A percentile compares a stretch with the other conserved stretches of the same genome.
These are phyloP conservation scores for Chlorella sp. DNA, from an alignment of 139 green algal genomes.

Conservation along the genomic window DNA sequence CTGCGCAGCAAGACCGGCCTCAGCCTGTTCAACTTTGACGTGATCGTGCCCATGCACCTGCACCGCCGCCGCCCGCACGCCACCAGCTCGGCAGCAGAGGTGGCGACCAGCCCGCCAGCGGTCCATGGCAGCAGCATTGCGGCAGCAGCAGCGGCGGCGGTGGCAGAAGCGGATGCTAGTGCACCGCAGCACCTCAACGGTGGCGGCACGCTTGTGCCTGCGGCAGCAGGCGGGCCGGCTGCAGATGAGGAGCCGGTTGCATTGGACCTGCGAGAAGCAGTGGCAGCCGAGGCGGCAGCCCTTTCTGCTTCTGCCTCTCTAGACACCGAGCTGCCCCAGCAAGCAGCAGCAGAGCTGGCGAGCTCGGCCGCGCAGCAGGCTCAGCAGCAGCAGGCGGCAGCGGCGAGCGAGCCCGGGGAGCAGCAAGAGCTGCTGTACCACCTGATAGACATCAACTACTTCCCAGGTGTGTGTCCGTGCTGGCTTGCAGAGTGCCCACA, in stretches of 20 bases:
- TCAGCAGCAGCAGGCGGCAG: neutral
- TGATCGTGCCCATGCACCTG: conserved; percentile 69
- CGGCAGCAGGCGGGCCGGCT: neutral
- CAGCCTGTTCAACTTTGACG: conserved; percentile 92
- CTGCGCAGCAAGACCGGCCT: conserved; percentile 70
- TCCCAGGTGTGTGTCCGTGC: conserved; percentile 25
- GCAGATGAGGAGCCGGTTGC: neutral
- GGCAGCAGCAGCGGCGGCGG: neutral
- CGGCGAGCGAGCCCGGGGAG: neutral
- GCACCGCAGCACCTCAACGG: too few species aligned
- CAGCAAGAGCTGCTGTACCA: conserved; percentile 39
- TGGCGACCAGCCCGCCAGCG: neutral
- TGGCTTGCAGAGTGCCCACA: neutral
- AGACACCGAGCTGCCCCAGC: neutral
- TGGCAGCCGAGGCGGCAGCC: neutral
- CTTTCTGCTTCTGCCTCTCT: neutral
- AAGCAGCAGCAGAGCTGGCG: neutral
- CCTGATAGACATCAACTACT: conserved; percentile 74
- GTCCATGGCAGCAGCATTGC: neutral
- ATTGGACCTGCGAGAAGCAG: neutral
- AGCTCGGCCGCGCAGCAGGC: neutral
- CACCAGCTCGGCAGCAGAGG: conserved; percentile 4
- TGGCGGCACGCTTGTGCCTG: neutral
- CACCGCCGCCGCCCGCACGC: conserved; percentile 13
- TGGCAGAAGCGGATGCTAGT: neutral